Evolutionary conservation across 257 asterid species (phyloP), one percentile per base, ranked within the genome.

Genomic region (Solanum neorickii): DNA sequence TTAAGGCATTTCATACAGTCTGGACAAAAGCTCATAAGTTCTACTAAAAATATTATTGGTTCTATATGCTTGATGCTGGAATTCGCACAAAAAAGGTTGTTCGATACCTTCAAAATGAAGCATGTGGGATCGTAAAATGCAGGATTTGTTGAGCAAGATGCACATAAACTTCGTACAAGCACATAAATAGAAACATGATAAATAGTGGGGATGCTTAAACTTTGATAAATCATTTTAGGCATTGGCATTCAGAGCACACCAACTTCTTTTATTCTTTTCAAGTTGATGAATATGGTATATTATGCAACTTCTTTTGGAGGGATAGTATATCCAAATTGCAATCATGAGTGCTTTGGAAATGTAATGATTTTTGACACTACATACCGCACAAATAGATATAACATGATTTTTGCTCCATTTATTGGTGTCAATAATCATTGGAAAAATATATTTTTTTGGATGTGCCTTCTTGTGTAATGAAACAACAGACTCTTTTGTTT

Each of bases 331-430:
- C 88, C 7, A 88, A 16, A 27, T 21, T 65, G 5, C 49, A 88
- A 88, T 12, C 65, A 27, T 66, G 90, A 77, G 1, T 62, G 59
- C 12, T 85, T 88, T 77, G 83, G 86, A 0, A 77, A 86, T 69
- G 90, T 88, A 1, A 35, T 88, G 9, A 35, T 20, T 65, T 86
- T 88, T 33, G 65, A 85, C 18, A 68, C 69, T 16, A 69, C 84
- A 13, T 88, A 74, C 7, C 33, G 46, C 12, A 86, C 83, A 3
- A 88, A 88, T 12, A 86, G 10, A 65, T 77, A 86, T 42, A 25
- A 77, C 7, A 74, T 84, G 66, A 70, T 85, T n/a, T 65, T 59
- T 88, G 62, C 88, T 41, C 83, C 68, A 14, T 88, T 88, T 77
- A 83, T 88, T 9, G 86, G 88, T 44, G 66, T 49, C 2, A 75